These are phyloP conservation scores for Scheffersomyces illinoinensis DNA, from an alignment of 1,139 yeast genomes.

Conservation along the genomic window DNA sequence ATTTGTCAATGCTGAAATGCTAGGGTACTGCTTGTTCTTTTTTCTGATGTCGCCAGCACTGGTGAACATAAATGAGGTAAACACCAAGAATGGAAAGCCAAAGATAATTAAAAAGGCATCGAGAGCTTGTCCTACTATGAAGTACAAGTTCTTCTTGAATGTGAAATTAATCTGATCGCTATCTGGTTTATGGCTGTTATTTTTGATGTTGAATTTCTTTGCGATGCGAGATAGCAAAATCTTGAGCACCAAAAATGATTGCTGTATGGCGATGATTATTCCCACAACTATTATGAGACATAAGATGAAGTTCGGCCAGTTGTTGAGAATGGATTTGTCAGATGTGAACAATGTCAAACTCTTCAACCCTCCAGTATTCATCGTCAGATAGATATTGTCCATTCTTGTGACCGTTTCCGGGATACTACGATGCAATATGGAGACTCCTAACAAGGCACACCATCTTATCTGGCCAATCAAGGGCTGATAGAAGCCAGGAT, in stretches of 20 bases:
- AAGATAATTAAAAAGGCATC: constrained; percentile 35
- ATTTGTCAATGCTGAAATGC: constrained; percentile 13
- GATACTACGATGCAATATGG: constrained; percentile 11
- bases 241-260: constrained; percentile 21
- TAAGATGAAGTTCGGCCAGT: constrained; percentile 49
- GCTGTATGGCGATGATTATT: constrained; percentile 22
- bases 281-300: constrained; percentile 31
- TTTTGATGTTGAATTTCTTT: constrained; percentile 7
- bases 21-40: constrained; percentile 15
- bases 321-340: constrained; percentile 21
- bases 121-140: constrained; percentile 34
- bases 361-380: constrained; percentile 33
- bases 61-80: constrained; percentile 40
- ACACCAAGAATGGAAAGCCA: constrained; percentile 47
- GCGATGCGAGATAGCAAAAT: constrained; percentile 13
- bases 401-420: constrained; percentile 9
- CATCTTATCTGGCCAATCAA: constrained; percentile 40
- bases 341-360: constrained; percentile 30
- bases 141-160: constrained; percentile 23
- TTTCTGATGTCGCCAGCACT: constrained; percentile 18
- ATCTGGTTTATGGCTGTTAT: constrained; percentile 2
- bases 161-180: constrained; percentile 13
- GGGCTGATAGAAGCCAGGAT: constrained; percentile 69
- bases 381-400: constrained; percentile 39
- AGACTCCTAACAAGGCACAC: constrained; percentile 39